These are phyloP conservation scores for Ustilago tritici DNA, from an alignment of 1,284 basidiomycete species.

Conservation along the genomic window DNA sequence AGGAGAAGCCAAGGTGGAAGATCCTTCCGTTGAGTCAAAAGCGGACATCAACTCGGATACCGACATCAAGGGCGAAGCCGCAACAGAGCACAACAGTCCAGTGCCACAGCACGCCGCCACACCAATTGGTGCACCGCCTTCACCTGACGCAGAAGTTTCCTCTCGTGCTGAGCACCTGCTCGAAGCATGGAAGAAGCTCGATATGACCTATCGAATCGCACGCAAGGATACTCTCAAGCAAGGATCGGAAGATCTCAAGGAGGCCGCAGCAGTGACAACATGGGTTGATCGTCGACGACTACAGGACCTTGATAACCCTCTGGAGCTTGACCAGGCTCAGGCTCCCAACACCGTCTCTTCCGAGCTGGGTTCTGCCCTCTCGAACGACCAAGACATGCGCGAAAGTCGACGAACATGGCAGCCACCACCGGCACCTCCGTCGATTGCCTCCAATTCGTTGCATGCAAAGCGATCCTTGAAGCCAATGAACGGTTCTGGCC, in stretches of 20 bases:
- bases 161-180: slow-evolving; percentile 74
- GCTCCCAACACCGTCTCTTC: slow-evolving; percentile 58
- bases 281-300: slow-evolving; percentile 47
- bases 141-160: slow-evolving; percentile 34
- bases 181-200: slow-evolving; percentile 80
- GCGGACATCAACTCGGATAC: not conserved
- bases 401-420: slow-evolving; percentile 38
- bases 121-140: slow-evolving; percentile 24
- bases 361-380: slow-evolving; percentile 43
- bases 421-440: slow-evolving; percentile 34
- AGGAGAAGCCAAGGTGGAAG: slow-evolving; percentile 11
- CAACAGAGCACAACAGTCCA: not conserved
- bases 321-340: slow-evolving; percentile 50
- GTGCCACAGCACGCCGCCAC: not conserved
- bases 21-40: slow-evolving; percentile 1
- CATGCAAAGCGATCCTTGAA: slow-evolving; percentile 20
- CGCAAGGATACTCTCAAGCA: slow-evolving; percentile 72
- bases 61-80: slow-evolving; percentile 6
- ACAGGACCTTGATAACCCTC: slow-evolving; percentile 44
- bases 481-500: slow-evolving; percentile 25
- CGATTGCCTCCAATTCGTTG: not conserved
- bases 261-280: slow-evolving; percentile 13
- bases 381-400: slow-evolving; percentile 30
- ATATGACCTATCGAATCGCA: slow-evolving; percentile 82
- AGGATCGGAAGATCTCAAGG: slow-evolving; percentile 56